A percentile compares a stretch with the other conserved stretches of the same genome.
These are phyloP conservation scores for Aspergillus awamori DNA, from an alignment of 2,329 filamentous ascomycete species.

Conservation along the genomic window DNA sequence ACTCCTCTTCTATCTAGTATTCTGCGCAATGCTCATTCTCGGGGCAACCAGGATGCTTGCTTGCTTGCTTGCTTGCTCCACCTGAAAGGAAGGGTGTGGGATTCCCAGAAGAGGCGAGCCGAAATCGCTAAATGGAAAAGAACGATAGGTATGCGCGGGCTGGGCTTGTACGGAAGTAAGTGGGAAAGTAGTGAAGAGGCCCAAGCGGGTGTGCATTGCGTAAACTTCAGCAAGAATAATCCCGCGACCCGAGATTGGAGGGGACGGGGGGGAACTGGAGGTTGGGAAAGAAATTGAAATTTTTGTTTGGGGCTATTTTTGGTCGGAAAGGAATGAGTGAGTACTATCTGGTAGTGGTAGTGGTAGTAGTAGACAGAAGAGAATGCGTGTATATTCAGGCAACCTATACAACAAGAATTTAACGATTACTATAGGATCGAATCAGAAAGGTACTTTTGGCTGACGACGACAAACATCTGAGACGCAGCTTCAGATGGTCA, in stretches of 20 bases:
- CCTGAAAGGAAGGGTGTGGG: background rate
- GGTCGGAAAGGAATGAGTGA: background rate
- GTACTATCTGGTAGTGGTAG: background rate
- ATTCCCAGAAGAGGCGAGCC: constrained; percentile 15
- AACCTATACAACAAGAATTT: no score
- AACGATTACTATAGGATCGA: background rate
- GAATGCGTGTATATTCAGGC: background rate
- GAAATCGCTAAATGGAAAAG: constrained; percentile 4
- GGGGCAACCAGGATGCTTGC: background rate
- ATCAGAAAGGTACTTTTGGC: background rate
- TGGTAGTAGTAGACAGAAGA: background rate
- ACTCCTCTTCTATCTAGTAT: no score
- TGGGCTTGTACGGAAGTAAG: background rate
- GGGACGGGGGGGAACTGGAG: background rate
- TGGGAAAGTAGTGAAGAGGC: constrained; percentile 5
- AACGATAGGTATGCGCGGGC: constrained; percentile 9
- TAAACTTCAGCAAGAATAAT: constrained; percentile 12
- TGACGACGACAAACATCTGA: constrained; percentile 1
- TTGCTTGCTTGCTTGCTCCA: background rate
- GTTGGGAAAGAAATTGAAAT: background rate
- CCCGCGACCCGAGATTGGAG: constrained; percentile 3
- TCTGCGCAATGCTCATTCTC: background rate
- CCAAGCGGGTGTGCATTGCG: constrained; percentile 20
- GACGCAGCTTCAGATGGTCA: background rate
- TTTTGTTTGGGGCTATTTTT: background rate